Evolutionary conservation across 164 flowering plant species (phyloP).

Genomic region (Vitis cinerea): DNA sequence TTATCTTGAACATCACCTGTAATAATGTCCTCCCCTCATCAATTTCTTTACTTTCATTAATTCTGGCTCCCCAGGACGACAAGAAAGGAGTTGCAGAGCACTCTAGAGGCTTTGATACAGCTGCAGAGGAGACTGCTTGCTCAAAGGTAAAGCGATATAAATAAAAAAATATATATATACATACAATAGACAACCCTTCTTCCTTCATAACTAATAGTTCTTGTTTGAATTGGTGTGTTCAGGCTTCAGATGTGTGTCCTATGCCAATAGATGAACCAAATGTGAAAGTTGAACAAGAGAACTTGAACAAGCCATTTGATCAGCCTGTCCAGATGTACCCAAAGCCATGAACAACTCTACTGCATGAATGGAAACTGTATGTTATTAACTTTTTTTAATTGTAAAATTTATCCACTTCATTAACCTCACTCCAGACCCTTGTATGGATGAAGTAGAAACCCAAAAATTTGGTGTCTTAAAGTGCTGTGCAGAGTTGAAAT

Average conservation of each 20-base stretch:
- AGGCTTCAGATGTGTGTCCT: conserved; percentile 18
- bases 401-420: too few relatives aligned
- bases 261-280: conserved; percentile 32
- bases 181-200: too few relatives aligned
- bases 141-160: conserved; percentile 32
- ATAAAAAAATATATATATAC: too few relatives aligned
- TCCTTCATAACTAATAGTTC: not conserved
- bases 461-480: too few relatives aligned
- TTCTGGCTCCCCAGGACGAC: conserved; percentile 29
- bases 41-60: too few relatives aligned
- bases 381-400: too few relatives aligned
- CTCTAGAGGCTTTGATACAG: conserved; percentile 22
- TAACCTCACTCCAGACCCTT: too few relatives aligned
- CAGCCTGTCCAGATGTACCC: conserved; percentile 25
- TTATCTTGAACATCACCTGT: too few relatives aligned
- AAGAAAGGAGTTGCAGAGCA: conserved; percentile 37
- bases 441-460: too few relatives aligned
- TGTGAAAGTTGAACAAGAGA: conserved; percentile 42
- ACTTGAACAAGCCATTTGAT: conserved; percentile 30
- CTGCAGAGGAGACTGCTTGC: conserved; percentile 27
- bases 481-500: too few relatives aligned
- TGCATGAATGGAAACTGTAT: too few relatives aligned
- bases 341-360: not conserved
- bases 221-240: not conserved
- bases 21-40: too few relatives aligned